Base-by-base conservation (phyloP, 2,329 filamentous ascomycete genomes). In the Botrytis fragariae region DNA sequence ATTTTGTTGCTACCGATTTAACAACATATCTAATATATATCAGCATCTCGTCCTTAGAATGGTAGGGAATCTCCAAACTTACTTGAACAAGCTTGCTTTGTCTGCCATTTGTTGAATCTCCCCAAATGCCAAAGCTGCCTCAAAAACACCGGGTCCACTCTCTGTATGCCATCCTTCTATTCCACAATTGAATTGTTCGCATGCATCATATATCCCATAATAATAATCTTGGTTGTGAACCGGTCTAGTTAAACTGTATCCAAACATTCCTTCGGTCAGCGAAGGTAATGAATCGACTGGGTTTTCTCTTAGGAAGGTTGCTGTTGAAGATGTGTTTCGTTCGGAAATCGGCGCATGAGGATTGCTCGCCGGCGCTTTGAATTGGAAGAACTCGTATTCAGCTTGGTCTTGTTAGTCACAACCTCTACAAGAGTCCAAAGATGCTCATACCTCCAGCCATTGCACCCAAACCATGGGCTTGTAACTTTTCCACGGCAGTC, bases 131-230 rank as follows among this genome's bases (percentile, higher is more conserved):
- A 99, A 88, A 29, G 96, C 94, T 20, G 96, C 96, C 84, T 99
- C 96, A 81, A 95, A 98, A 5, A 99, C 96, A 62, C 95, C 95
- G 0, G 95, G 95, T 0, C 95, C 95, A 77, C 92, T 95, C 84
- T 98, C 95, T 14, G 95, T 97, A 84, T 98, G 95, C 95, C 95
- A 98, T 63, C 95, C 94, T 82, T 98, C 95, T 67, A 98, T 92
- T 76, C 92, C 88, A 80, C 93, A 96, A 59, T 87, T 85, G 84
- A 97, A 97, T 74, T 89, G 86, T 76, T 88, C 86, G 84, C 94
- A 97, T 0, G 91, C 88, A 76, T 97, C 89, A 82, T 93, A 97
- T 68, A 97, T 88, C 63, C 92, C 90, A 81, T 97, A 97, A 84
- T 93, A 98, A 84, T 95, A 97, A 60, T 96, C 93, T 83, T 97